Percentiles rank a stretch among this genome's conserved stretches.
Evolutionary conservation across 331 rosid genomes (phyloP).

Genomic region (Quercus phellos): DNA sequence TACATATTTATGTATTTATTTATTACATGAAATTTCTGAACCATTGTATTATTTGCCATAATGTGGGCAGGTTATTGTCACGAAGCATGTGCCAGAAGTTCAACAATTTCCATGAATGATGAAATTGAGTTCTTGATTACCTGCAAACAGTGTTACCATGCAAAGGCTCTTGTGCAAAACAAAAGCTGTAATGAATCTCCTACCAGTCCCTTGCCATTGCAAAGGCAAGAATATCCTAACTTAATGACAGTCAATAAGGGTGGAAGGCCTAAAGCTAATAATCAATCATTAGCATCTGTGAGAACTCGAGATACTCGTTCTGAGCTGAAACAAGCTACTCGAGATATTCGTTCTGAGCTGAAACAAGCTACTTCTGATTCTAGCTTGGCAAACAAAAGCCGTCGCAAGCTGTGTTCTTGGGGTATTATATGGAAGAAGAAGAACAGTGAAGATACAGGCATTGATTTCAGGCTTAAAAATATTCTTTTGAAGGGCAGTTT

Average conservation of each 20-base stretch:
- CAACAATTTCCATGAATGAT: slow-evolving; percentile 37
- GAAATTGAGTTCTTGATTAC: slow-evolving; percentile 39
- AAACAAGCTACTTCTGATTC: slow-evolving; percentile 47
- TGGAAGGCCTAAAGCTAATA: slow-evolving; percentile 30
- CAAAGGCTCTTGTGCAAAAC: slow-evolving; percentile 38
- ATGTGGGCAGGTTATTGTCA: slow-evolving; percentile 72
- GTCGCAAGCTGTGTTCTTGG: slow-evolving; percentile 57
- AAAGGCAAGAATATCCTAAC: slow-evolving; percentile 43
- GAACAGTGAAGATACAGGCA: slow-evolving; percentile 35
- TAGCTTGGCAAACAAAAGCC: slow-evolving; percentile 34
- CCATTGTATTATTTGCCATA: slow-evolving; percentile 18
- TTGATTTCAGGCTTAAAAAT: slow-evolving; percentile 55
- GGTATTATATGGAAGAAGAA: slow-evolving; percentile 88
- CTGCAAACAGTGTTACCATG: slow-evolving; percentile 71
- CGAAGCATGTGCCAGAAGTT: slow-evolving; percentile 49
- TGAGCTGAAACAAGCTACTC: slow-evolving; percentile 37
- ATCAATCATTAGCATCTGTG: slow-evolving; percentile 30
- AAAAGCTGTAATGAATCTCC: slow-evolving; percentile 68
- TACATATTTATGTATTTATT: neutral
- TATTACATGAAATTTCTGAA: neutral
- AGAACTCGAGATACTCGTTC: slow-evolving; percentile 34
- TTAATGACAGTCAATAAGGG: slow-evolving; percentile 39
- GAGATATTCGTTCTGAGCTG: slow-evolving; percentile 26
- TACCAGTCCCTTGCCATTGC: slow-evolving; percentile 65
- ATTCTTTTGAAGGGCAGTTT: slow-evolving; percentile 62